Percentiles rank a stretch among this genome's conserved stretches.
Conservation (phyloP, 805 yeast species). For the Candida vartiovaarae region DNA sequence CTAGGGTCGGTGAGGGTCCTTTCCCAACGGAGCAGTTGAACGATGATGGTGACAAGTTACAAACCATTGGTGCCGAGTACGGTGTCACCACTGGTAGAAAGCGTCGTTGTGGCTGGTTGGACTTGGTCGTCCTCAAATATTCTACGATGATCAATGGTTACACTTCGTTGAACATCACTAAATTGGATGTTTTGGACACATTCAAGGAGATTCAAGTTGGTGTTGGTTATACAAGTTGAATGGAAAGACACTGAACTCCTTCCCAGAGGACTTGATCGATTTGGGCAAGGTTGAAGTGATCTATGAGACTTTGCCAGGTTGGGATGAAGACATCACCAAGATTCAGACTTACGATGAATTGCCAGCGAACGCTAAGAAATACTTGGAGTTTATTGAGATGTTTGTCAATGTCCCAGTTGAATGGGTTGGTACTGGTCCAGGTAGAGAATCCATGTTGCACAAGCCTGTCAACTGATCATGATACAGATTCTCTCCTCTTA, state of each 20-base stretch:
- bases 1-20: constrained; percentile 99
- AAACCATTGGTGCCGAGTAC: constrained; percentile 86
- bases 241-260: constrained; percentile 66
- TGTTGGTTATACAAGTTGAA: constrained; percentile 71
- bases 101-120: constrained; percentile 99
- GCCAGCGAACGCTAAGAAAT: constrained; percentile 82
- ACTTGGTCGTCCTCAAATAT: constrained; percentile 88
- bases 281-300: constrained; percentile 89
- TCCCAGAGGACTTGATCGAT: constrained; percentile 87
- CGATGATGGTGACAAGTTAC: constrained; percentile 78
- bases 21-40: constrained; percentile 97
- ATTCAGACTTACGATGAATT: constrained; percentile 65
- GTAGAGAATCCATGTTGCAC: constrained; percentile 85
- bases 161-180: constrained; percentile 90
- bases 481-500: neutral
- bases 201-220: constrained; percentile 87
- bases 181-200: constrained; percentile 88
- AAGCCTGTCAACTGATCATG: constrained; percentile 27
- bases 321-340: constrained; percentile 79
- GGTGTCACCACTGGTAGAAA: constrained; percentile 99
- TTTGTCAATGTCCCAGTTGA: constrained; percentile 77
- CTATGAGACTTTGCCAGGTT: constrained; percentile 88
- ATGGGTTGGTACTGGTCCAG: constrained; percentile 99
- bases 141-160: constrained; percentile 91
- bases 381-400: constrained; percentile 80